Evolutionary conservation across 805 yeast species (phyloP).

Genomic region (Hanseniaspora meyeri): DNA sequence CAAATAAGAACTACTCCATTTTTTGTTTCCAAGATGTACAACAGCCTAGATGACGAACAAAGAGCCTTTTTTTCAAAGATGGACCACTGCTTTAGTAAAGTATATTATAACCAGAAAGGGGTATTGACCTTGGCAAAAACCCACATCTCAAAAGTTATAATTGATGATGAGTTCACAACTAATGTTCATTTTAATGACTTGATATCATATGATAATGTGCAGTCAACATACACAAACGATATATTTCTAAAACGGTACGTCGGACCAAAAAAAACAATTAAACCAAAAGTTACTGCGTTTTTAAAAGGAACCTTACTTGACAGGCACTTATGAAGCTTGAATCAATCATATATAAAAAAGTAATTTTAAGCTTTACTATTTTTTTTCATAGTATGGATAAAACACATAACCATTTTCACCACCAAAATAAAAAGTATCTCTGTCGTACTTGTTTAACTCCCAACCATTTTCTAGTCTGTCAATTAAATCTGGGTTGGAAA

Average conservation of each 20-base stretch:
- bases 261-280: background rate
- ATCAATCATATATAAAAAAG: no score
- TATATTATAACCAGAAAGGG: background rate
- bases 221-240: background rate
- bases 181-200: background rate
- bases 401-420: background rate
- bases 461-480: conserved; percentile 27
- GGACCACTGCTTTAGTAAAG: background rate
- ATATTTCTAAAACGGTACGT: background rate
- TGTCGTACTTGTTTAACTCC: conserved; percentile 16
- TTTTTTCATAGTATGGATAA: no score
- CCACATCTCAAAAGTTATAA: background rate
- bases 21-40: background rate
- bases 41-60: background rate
- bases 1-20: background rate
- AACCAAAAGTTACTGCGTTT: no score
- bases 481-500: conserved; percentile 34
- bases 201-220: background rate
- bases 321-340: no score
- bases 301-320: no score
- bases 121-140: background rate
- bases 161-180: background rate
- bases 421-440: no score
- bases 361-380: no score
- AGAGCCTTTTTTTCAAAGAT: background rate